Conservation (phyloP, 495 filamentous ascomycete species). For the Pseudoneurospora amorphoporcata region DNA sequence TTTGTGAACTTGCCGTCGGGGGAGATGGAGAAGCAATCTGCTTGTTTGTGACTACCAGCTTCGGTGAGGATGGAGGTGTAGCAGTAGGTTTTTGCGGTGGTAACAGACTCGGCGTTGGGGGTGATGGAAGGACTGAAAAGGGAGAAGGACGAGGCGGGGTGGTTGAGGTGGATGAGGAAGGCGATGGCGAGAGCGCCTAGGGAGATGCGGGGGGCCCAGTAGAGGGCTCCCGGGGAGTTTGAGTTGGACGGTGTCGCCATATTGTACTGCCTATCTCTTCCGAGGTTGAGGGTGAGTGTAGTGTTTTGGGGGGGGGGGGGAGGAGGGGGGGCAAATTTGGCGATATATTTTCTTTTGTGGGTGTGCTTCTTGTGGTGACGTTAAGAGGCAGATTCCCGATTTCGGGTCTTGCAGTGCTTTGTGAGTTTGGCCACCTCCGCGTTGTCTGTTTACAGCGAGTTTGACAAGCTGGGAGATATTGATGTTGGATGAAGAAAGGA, state of each 20-base stretch:
- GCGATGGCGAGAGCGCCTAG: constrained; percentile 13
- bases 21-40: constrained; percentile 36
- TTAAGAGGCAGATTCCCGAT: neutral
- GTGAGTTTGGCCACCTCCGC: neutral
- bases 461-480: neutral
- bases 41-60: constrained; percentile 7
- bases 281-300: neutral
- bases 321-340: too few species aligned
- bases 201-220: constrained; percentile 14
- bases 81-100: constrained; percentile 23
- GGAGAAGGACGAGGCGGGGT: constrained; percentile 8
- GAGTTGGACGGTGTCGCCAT: neutral
- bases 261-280: neutral
- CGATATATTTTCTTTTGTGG: neutral
- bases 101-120: neutral
- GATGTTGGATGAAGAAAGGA: neutral
- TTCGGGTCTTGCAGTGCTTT: neutral
- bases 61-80: constrained; percentile 19
- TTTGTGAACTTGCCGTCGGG: constrained; percentile 20
- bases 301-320: too few species aligned
- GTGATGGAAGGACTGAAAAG: neutral
- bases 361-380: neutral
- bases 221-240: neutral
- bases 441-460: neutral
- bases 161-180: constrained; percentile 4